Evolutionary conservation across 1,284 basidiomycete species (phyloP), one percentile per base, ranked within the genome.

Genomic region (Cryptococcus deneoformans): DNA sequence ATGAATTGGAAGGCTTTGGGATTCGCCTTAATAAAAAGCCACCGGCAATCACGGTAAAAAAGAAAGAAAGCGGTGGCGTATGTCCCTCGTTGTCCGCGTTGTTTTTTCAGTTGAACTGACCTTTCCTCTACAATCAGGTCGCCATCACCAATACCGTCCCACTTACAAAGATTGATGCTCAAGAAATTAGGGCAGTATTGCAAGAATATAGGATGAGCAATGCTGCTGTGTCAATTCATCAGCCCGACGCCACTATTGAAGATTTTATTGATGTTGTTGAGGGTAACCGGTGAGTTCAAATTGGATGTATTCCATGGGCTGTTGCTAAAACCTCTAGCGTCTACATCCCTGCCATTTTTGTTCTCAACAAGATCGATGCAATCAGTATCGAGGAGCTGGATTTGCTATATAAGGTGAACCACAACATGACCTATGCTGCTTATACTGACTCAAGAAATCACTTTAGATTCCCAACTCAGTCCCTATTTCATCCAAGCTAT

Each of bases 381-480:
- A 95, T 99, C 71, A 95, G 92, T 58, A 98, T 99, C 75, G 93
- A 99, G 79, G 96, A 99, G 79, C 85, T 99, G 44, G 94, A 99
- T 77, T 83, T 99, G 53, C 80, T 99, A 78, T 94, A 79, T 75
- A 78, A 72, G 59, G 64, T 68, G 46, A 4, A 20, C 43, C 20
- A 1, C n/a, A 40, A 8, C 6, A 11, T 20, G 36, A 29, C 9
- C 16, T 20, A 38, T 20, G 20, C 20, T 6, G 16, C 11, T 39
- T 24, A 20, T 29, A 8, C 9, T 35, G 7, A 47, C 16, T 20
- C 46, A 20, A 29, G 34, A 24, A n/a, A 47, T 20, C 16, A 20
- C 9, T 20, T 12, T 48, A 79, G 79, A 98, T 99, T 65, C 96
- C 96, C 14, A 86, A 91, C 78, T 92, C 90, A 58, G 95, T 98